Evolutionary conservation across 2,329 filamentous ascomycete species (phyloP), one percentile per base, ranked within the genome.

Genomic region (Pseudopyricularia javanii): DNA sequence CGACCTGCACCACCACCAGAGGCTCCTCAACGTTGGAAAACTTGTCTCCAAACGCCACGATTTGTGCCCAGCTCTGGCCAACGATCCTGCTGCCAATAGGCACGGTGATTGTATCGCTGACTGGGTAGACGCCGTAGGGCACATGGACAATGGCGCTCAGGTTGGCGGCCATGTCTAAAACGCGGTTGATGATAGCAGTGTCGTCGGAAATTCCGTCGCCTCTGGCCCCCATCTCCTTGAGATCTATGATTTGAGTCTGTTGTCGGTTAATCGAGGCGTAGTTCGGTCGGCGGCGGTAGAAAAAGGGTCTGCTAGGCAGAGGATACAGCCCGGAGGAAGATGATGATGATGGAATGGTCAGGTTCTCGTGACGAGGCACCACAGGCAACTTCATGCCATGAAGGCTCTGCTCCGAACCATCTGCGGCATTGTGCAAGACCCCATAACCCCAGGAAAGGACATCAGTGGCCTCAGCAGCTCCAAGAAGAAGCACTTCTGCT

Each of bases 71-170:
- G 57, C 84, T 76, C 58, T 87, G 80, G 56, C 85, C 85, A 17
- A 77, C 77, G 56, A 88, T 84, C 61, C 78, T 79, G 63, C 84
- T 78, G 52, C 81, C 75, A 59, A 76, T 76, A 0, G 78, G 78
- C 9, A 82, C 68, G 9, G 68, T 64, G 30, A 80, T 55, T 0
- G 61, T 64, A 7, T 51, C 26, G 0, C 22, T 49, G 14, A 63
- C 56, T 1, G 9, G 9, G 34, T 64, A 65, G 12, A 63, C 54
- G 1, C 61, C 61, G 3, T 56, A 60, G 1, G 60, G 62, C 51
- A 65, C 63, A 47, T 86, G 87, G 55, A 88, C 74, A 17, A 87
- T 83, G 60, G 84, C 87, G 26, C 83, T 79, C 55, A 70, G 68
- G 28, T 61, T 64, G 26, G 61, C 59, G 7, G 54, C 55, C 7